Evolutionary conservation across 106 monocot genomes (phyloP), one percentile per base, ranked within the genome.

Genomic region (Amphibolis antarctica): DNA sequence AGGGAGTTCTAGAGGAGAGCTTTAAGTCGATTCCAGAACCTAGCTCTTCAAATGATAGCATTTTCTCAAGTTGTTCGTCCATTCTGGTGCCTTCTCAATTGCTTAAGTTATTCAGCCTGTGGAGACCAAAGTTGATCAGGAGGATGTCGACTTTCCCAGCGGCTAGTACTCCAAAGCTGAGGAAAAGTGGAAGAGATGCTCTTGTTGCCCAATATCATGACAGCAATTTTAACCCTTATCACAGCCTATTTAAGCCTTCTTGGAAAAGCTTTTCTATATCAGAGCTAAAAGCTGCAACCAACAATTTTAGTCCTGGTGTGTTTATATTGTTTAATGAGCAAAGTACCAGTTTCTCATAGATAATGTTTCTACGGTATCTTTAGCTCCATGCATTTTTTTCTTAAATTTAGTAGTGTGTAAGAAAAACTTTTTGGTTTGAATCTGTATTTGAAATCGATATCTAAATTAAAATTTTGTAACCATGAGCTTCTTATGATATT

Each of bases 91-190:
- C 44, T 25, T n/a, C 79, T 5, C 55, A 69, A 43, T 83, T 82
- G 89, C 22, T 31, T 60, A 75, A 76, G 0, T 69, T 85, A 22
- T 48, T 82, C 26, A 66, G 60, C 0, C 28, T 78, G 10, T 83
- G 79, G 90, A 62, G 47, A 53, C 52, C 73, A 10, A 83, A 83
- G 55, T 80, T 71, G 10, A 73, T 90, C 74, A 53, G 70, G 42
- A 27, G 90, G 46, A 45, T 82, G 42, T 71, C 75, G 9, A 90
- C 85, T 29, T 90, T 90, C 54, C 80, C 85, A 5, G 77, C 80
- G 1, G 28, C 75, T 5, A 78, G 76, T 24, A 21, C 11, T 28
- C 44, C 72, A 4, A 73, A 67, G 68, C 45, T 78, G 0, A 66
- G 75, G 44, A 69, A 69, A 61, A 22, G 23, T 12, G 12, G 57